A percentile compares a stretch with the other conserved stretches of the same genome.
Evolutionary conservation across 1,139 yeast species (phyloP).

Genomic region (Suhomyces panamericanus): DNA sequence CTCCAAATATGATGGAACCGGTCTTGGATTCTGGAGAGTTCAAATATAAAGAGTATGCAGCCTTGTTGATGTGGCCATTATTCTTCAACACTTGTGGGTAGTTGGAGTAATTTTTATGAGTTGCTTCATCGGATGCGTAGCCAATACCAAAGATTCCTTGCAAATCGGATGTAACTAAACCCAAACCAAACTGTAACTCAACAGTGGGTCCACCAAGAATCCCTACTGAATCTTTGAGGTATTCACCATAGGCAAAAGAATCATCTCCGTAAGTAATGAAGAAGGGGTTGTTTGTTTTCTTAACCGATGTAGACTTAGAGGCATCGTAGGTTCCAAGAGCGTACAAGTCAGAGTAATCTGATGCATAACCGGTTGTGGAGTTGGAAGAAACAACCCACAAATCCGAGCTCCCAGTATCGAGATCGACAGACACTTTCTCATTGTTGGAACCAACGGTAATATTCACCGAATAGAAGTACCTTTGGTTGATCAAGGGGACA

Average conservation of each 20-base stretch:
- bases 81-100: slow-evolving; percentile 21
- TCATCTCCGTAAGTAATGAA: slow-evolving; percentile 14
- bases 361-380: slow-evolving; percentile 17
- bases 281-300: slow-evolving; percentile 2
- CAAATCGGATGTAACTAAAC: slow-evolving; percentile 7
- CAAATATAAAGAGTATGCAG: slow-evolving; percentile 25
- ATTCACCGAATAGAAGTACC: slow-evolving; percentile 14
- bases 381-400: slow-evolving; percentile 17
- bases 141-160: slow-evolving; percentile 25
- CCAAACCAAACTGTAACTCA: slow-evolving; percentile 20
- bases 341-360: background rate
- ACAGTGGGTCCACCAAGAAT: slow-evolving; percentile 10
- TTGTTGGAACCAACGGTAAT: slow-evolving; percentile 17
- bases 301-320: slow-evolving; percentile 9
- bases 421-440: slow-evolving; percentile 14
- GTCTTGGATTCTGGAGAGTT: slow-evolving; percentile 14
- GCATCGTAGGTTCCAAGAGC: slow-evolving; percentile 20
- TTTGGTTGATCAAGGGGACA: slow-evolving; percentile 16
- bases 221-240: slow-evolving; percentile 9
- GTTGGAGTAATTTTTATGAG: slow-evolving; percentile 17
- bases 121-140: slow-evolving; percentile 12
- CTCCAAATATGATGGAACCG: slow-evolving; percentile 34
- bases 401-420: slow-evolving; percentile 27
- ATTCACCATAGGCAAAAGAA: slow-evolving; percentile 11
- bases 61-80: slow-evolving; percentile 21